Evolutionary conservation across 1,139 yeast genomes (phyloP).

Genomic region (Pichia sp.): DNA sequence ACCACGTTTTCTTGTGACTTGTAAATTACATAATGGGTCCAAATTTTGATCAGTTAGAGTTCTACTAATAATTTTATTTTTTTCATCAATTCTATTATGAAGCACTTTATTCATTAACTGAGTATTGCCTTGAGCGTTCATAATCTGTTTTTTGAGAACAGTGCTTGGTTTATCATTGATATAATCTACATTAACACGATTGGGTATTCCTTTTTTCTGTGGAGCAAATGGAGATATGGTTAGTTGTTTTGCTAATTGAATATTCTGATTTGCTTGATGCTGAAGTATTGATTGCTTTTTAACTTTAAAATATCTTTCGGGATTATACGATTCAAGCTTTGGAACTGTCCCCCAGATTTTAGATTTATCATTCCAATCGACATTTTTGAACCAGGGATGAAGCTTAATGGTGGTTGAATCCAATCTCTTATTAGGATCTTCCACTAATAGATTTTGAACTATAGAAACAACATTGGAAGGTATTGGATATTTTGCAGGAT

Average conservation of each 20-base stretch:
- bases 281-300: constrained; percentile 8
- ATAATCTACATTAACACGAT: constrained; percentile 7
- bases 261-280: not conserved
- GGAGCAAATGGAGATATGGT: not conserved
- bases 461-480: constrained; percentile 44
- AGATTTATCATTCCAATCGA: constrained; percentile 61
- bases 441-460: constrained; percentile 46
- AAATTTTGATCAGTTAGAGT: constrained; percentile 11
- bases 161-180: constrained; percentile 10
- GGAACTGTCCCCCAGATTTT: constrained; percentile 77
- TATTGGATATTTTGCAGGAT: constrained; percentile 30
- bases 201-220: not conserved
- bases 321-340: constrained; percentile 64
- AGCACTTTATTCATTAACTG: constrained; percentile 29
- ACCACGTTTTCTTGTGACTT: constrained; percentile 1
- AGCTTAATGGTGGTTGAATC: constrained; percentile 54
- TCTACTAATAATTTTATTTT: constrained; percentile 23
- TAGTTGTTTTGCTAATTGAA: not conserved
- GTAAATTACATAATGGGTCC: not conserved
- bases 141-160: constrained; percentile 26
- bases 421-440: constrained; percentile 60
- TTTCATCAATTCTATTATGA: constrained; percentile 25
- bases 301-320: constrained; percentile 18
- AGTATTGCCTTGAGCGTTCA: constrained; percentile 27
- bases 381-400: constrained; percentile 66